Evolutionary conservation across 2,329 filamentous ascomycete genomes (phyloP), one percentile per base, ranked within the genome.

Genomic region (Aureobasidium sp.): DNA sequence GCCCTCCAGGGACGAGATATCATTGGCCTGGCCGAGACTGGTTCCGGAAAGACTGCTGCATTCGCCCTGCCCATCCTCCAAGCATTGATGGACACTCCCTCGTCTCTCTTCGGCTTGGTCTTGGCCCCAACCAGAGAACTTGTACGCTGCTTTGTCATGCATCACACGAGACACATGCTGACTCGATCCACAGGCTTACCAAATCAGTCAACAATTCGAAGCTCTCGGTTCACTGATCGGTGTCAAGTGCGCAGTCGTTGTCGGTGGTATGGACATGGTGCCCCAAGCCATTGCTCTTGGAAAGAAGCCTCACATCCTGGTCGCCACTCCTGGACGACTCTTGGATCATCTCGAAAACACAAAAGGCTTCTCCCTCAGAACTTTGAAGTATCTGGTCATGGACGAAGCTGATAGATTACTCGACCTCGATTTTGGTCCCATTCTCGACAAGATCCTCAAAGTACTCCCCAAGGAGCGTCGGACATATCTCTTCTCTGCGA

Each of bases 211-310:
- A 66, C 79, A 86, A 2, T 91, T 96, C 61, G 90, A 96, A 65
- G 88, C 88, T 0, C 78, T 98, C 1, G 90, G 91, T 4, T 84
- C 87, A 8, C 76, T 90, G 24, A 96, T 98, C 61, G 86, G 84
- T n/a, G 85, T 97, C 32, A 83, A 89, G 63, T 89, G 84, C 63
- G 85, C 88, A 6, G 83, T 98, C 38, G 55, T 69, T 5, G 88
- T 97, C 1, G 93, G 93, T 62, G 93, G 93, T 38, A 84, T 97
- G 77, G 91, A 97, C 60, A 96, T 96, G 88, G 87, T 96, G 1
- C 80, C 88, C 0, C 93, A 98, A 68, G 72, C 86, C 1, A 94
- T 98, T 58, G 86, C 90, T 0, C 79, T 98, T 0, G 89, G 87
- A 77, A 91, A 91, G 63, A 91, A 91, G 62, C 93, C 93, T 6